phyloP scores from a whole-genome alignment of 306 rosid genomes.

The Urtica urens region DNA sequence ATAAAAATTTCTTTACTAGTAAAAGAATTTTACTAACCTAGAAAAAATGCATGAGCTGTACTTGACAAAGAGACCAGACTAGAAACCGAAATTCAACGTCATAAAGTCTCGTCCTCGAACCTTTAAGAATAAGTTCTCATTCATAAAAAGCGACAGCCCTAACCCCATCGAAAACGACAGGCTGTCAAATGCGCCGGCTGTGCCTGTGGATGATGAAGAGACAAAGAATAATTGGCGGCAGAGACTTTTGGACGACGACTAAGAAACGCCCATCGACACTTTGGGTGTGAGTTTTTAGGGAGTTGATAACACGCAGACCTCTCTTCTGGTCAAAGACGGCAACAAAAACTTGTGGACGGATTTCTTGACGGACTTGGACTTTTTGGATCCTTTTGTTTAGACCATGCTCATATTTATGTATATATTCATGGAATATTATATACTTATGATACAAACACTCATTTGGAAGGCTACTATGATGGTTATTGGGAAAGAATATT shows the following conservation, averaged over 20 bases:
- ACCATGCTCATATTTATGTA: too few species aligned
- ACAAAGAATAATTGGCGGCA: not conserved
- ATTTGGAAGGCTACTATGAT: too few species aligned
- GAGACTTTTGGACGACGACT: not conserved
- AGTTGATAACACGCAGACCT: not conserved
- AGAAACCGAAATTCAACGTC: constrained; percentile 1
- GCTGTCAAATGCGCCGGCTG: too few species aligned
- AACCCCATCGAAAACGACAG: not conserved
- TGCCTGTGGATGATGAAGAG: not conserved
- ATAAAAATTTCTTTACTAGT: too few species aligned
- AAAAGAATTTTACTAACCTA: not conserved
- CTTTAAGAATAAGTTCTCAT: not conserved
- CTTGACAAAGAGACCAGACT: too few species aligned
- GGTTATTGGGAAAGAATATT: too few species aligned
- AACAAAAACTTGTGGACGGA: not conserved
- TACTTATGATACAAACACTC: too few species aligned
- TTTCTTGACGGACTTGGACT: not conserved
- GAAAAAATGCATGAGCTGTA: not conserved
- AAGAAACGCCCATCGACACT: not conserved
- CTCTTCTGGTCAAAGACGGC: not conserved
- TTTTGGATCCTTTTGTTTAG: too few species aligned
- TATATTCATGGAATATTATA: too few species aligned
- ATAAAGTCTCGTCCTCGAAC: constrained; percentile 18
- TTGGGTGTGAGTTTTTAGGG: not conserved
- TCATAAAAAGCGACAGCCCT: not conserved